Evolutionary conservation across 805 yeast species (phyloP), one percentile per base, ranked within the genome.

Genomic region (Cyberlindnera euphorbiiphila): DNA sequence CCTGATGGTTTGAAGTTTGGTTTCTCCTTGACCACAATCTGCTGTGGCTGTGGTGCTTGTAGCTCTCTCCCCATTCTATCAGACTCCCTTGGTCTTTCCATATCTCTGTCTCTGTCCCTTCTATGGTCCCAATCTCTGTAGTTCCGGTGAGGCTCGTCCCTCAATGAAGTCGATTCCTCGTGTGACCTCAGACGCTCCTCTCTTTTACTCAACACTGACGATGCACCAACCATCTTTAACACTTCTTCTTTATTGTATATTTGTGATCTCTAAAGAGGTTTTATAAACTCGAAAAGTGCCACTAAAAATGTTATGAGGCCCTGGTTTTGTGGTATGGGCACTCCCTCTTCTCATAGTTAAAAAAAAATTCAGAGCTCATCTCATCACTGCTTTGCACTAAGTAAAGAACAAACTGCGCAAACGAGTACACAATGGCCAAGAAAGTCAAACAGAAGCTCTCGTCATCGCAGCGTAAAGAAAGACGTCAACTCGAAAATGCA

Each of bases 1-100:
- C 74, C 74, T 1, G 74, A 66, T 2, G 66, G 65, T 35, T 60
- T 59, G 46, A 65, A 68, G 38, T 61, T 59, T 12, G 65, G 64
- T 32, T 48, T 56, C 33, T 55, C 43, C 24, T 36, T 41, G 15
- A 32, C 36, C 6, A 39, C 28, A 17, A 36, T 32, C n/a, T 27
- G 27, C 8, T 15, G 7, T 6, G 29, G 14, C 13, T 25, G 8
- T 25, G 14, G n/a, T n/a, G n/a, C n/a, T n/a, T n/a, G n/a, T n/a
- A n/a, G n/a, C n/a, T n/a, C n/a, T n/a, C n/a, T n/a, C n/a, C n/a
- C n/a, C n/a, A n/a, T n/a, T n/a, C 6, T 26, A 13, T 9, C 18
- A 8, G 20, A 17, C 8, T 7, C 19, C 13, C 12, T 22, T 19
- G 20, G n/a, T 28, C n/a, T n/a, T 9, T 16, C 30, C 11, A 10